These are phyloP conservation scores for Calonectria pseudoreteaudii DNA, from an alignment of 2,329 filamentous ascomycete genomes.

Conservation along the genomic window DNA sequence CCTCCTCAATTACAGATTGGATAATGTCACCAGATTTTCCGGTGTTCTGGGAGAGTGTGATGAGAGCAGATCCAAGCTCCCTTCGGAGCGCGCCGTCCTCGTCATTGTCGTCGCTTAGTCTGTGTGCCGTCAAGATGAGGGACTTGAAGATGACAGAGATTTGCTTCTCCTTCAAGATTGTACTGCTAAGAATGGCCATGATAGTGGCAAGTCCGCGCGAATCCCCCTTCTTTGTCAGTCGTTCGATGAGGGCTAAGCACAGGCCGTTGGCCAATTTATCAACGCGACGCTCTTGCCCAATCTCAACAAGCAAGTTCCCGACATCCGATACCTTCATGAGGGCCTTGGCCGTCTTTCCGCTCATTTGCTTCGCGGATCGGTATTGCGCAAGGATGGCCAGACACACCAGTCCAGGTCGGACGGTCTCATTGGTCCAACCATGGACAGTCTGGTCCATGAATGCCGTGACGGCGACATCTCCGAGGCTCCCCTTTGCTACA, in stretches of 20 bases:
- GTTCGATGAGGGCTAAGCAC: conserved; percentile 73
- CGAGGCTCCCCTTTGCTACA: conserved; percentile 82
- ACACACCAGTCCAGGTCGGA: conserved; percentile 80
- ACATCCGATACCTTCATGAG: conserved; percentile 74
- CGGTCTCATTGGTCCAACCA: conserved; percentile 81
- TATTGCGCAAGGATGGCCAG: conserved; percentile 86
- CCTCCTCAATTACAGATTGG: conserved; percentile 73
- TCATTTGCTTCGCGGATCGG: conserved; percentile 76
- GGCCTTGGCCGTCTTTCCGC: conserved; percentile 76
- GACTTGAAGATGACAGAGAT: conserved; percentile 74
- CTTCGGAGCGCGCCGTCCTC: conserved; percentile 68
- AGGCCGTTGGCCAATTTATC: conserved; percentile 80
- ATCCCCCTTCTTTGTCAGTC: conserved; percentile 71
- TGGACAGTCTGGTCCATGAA: conserved; percentile 90
- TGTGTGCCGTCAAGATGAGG: conserved; percentile 70
- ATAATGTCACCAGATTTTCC: conserved; percentile 73
- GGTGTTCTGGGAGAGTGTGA: conserved; percentile 71
- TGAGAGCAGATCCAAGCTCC: conserved; percentile 74
- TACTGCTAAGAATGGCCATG: conserved; percentile 69
- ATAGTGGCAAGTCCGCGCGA: conserved; percentile 68
- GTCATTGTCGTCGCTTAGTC: conserved; percentile 67
- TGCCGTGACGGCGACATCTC: conserved; percentile 82
- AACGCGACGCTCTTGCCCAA: conserved; percentile 74
- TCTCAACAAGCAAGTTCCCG: conserved; percentile 67
- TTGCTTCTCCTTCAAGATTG: conserved; percentile 73